These are phyloP conservation scores for Panaeolus papilionaceus DNA, from an alignment of 768 basidiomycete genomes.

Conservation along the genomic window DNA sequence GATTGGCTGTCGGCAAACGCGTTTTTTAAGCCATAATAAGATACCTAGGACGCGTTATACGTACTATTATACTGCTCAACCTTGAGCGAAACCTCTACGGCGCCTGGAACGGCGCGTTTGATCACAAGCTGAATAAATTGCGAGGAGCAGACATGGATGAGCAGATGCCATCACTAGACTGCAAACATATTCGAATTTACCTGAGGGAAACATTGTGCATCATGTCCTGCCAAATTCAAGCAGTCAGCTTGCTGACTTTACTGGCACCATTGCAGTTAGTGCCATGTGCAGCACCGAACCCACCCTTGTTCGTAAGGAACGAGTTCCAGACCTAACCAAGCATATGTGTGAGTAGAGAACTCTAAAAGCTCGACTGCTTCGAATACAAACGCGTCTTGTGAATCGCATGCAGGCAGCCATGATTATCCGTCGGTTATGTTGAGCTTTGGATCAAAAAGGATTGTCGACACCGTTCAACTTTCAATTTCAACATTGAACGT, in stretches of 20 bases:
- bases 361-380: neutral
- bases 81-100: conserved; percentile 70
- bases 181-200: conserved; percentile 42
- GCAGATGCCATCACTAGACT: neutral
- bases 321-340: conserved; percentile 76
- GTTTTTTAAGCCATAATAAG: neutral
- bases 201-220: conserved; percentile 80
- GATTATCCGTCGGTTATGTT: neutral
- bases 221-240: conserved; percentile 62
- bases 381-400: conserved; percentile 57
- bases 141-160: conserved; percentile 15
- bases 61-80: conserved; percentile 78
- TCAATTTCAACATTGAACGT: neutral
- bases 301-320: conserved; percentile 78
- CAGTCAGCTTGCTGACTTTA: conserved; percentile 15
- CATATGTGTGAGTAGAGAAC: neutral
- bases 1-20: conserved; percentile 61
- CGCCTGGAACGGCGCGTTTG: conserved; percentile 71
- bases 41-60: conserved; percentile 28
- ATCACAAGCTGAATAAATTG: conserved; percentile 58
- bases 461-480: neutral
- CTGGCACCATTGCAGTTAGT: neutral
- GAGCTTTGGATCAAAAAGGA: neutral
- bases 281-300: conserved; percentile 17
- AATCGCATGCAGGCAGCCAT: conserved; percentile 79